Base-by-base conservation (phyloP, 176 grass and related monocot genomes). In the Puya raimondii region DNA sequence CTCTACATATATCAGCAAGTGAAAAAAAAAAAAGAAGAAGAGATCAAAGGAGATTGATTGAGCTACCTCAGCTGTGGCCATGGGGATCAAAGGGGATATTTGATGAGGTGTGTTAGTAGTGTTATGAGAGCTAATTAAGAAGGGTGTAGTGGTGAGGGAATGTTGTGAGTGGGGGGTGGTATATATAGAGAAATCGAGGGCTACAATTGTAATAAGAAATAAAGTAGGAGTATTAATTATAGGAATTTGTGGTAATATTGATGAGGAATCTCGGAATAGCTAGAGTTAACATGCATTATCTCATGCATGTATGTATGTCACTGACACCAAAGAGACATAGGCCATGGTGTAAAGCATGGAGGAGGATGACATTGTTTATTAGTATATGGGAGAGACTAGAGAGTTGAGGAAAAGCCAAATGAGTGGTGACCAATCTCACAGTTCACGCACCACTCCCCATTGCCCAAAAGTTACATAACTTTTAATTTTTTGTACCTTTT, bases 11-110 rank as follows among this genome's bases (percentile, higher is more conserved):
- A 26, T 26, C 25, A 26, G 25, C 25, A 26, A 26, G 25, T 2
- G 25, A 26, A 26, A 26, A 26, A 2, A 26, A 7, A 42, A 33
- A 33, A 33, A 42, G 1, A 74, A 23, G 22, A 47, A 26, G 4
- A 15, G 51, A 67, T 4, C 33, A 5, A 18, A 0, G 54, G 4
- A 13, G 27, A 23, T 48, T 47, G n/a, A 42, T 42, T 42, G 21
- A 23, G 27, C 57, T 92, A 86, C 90, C 90, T 89, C 74, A 70
- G 76, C 80, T 48, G 86, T 72, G 77, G 90, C 90, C 90, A 93
- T 93, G 50, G 47, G 1, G 70, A 75, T 14, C 47, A 47, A 70
- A 23, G 25, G 25, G n/a, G n/a, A n/a, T n/a, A n/a, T n/a, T n/a
- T n/a, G n/a, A n/a, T n/a, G n/a, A n/a, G n/a, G n/a, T n/a, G n/a